Evolutionary conservation across 2,329 filamentous ascomycete species (phyloP).

Genomic region (Pseudogymnoascus sp.): DNA sequence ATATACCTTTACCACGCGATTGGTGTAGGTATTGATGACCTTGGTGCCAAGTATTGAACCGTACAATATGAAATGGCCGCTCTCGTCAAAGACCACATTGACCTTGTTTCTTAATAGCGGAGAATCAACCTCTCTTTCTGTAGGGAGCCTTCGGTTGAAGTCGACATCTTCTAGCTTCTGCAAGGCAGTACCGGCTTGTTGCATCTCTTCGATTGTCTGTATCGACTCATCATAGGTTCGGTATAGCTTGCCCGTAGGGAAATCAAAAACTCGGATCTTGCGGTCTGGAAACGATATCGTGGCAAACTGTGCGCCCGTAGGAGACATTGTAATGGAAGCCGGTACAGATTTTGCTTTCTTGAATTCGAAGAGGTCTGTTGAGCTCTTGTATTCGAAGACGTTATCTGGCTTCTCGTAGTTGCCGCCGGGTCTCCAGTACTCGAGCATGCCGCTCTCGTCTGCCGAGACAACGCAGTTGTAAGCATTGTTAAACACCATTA

Average conservation of each 20-base stretch:
- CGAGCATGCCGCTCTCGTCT: conserved; percentile 86
- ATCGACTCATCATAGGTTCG: conserved; percentile 94
- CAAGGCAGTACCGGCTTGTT: conserved; percentile 78
- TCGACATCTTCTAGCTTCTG: conserved; percentile 83
- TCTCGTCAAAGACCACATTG: conserved; percentile 93
- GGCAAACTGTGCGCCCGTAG: conserved; percentile 76
- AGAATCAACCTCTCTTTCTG: conserved; percentile 78
- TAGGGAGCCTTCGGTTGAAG: conserved; percentile 78
- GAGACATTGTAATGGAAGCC: conserved; percentile 74
- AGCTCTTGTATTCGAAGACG: conserved; percentile 88
- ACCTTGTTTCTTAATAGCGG: conserved; percentile 57
- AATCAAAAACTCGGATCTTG: conserved; percentile 90
- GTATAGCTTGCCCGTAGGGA: conserved; percentile 76
- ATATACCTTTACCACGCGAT: conserved; percentile 83
- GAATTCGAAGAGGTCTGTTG: conserved; percentile 92
- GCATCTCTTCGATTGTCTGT: conserved; percentile 83
- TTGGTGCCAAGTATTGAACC: conserved; percentile 89
- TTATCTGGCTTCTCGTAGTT: conserved; percentile 84
- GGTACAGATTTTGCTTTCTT: conserved; percentile 89
- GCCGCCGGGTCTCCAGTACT: conserved; percentile 83
- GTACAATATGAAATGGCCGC: conserved; percentile 88
- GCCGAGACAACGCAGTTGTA: conserved; percentile 88
- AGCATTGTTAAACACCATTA: conserved; percentile 82
- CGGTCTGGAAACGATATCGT: conserved; percentile 89
- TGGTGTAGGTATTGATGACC: conserved; percentile 92